phyloP scores from a whole-genome alignment of 306 rosid species.

The barrel medic (Medicago truncatula) region MtrunA17r5.0-ANR NC_053044.1:27685501-27686000 shows the following conservation, averaged over 20 bases:
- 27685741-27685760: slow-evolving; percentile 32
- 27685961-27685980: slow-evolving; percentile 99
- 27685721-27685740: slow-evolving; percentile 34
- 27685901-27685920: slow-evolving; percentile 93
- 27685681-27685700: slow-evolving; percentile 54
- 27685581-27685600: slow-evolving; percentile 60
- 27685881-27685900: slow-evolving; percentile 96
- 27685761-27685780: slow-evolving; percentile 29
- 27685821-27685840: slow-evolving; percentile 39
- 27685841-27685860: slow-evolving; percentile 89
- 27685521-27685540: slow-evolving; percentile 90
- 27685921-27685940: slow-evolving; percentile 91
- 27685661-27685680: slow-evolving; percentile 99
- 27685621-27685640: slow-evolving; percentile 96
- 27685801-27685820: slow-evolving; percentile 36
- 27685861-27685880: slow-evolving; percentile 97
- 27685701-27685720: slow-evolving; percentile 50
- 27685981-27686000: slow-evolving; percentile 87
- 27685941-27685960: slow-evolving; percentile 95
- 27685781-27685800: slow-evolving; percentile 28
- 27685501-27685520: slow-evolving; percentile 98
- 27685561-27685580: slow-evolving; percentile 61
- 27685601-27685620: slow-evolving; percentile 79
- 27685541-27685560: slow-evolving; percentile 72
- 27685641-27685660: slow-evolving; percentile 96